phyloP scores from a whole-genome alignment of 2,329 filamentous ascomycete species.

The Aspergillus intermedius region DNA sequence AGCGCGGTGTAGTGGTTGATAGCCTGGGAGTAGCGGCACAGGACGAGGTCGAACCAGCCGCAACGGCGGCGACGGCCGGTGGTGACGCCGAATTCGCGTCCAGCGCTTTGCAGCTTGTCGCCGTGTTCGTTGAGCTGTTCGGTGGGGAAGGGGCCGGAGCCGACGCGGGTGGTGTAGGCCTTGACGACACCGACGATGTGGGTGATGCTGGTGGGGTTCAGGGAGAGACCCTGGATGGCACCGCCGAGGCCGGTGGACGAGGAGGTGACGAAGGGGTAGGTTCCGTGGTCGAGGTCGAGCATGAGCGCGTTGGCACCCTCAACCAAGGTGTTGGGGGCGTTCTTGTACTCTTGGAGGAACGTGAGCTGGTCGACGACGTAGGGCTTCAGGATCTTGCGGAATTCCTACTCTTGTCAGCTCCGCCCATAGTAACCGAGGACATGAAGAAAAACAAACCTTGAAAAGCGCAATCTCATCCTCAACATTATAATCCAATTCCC shows the following conservation, averaged over 20 bases:
- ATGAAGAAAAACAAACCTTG: constrained; percentile 37
- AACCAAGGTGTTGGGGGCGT: constrained; percentile 51
- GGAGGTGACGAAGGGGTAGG: constrained; percentile 46
- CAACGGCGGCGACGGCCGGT: constrained; percentile 58
- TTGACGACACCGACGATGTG: constrained; percentile 59
- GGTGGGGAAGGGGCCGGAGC: constrained; percentile 57
- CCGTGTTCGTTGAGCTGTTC: constrained; percentile 54
- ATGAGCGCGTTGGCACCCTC: constrained; percentile 60
- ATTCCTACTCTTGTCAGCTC: constrained; percentile 21
- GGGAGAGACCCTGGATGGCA: constrained; percentile 52
- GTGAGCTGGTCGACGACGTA: constrained; percentile 43
- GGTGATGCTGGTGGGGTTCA: constrained; percentile 52
- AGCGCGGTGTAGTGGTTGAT: constrained; percentile 49
- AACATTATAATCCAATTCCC: constrained; percentile 53
- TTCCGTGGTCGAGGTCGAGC: constrained; percentile 52
- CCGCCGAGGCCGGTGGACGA: constrained; percentile 44
- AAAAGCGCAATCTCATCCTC: constrained; percentile 55
- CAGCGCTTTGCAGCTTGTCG: constrained; percentile 51
- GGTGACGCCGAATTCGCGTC: constrained; percentile 51
- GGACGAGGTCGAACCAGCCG: constrained; percentile 60
- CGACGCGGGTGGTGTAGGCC: constrained; percentile 57
- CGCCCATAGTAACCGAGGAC: not conserved
- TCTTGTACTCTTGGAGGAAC: constrained; percentile 50
- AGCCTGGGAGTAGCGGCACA: constrained; percentile 55
- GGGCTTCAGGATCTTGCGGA: constrained; percentile 30